Conservation (phyloP, 176 grass and related monocot species). For the Triticum monococcum region DNA sequence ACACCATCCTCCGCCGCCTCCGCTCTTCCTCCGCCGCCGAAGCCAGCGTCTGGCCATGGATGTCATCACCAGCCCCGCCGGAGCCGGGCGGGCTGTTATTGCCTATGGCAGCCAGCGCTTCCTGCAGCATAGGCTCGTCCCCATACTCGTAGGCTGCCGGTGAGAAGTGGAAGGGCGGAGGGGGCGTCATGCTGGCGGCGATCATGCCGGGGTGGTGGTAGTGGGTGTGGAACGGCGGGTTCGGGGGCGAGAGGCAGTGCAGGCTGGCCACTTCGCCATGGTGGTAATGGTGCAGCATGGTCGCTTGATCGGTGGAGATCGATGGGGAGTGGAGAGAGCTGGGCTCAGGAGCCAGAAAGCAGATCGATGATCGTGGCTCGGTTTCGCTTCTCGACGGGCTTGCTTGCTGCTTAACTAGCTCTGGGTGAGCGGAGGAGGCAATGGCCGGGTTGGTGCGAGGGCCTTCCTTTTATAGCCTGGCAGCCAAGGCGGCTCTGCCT, state of each 20-base stretch:
- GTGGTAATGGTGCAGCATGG: slow-evolving; percentile 50
- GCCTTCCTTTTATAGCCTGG: slow-evolving; percentile 65
- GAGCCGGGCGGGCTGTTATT: slow-evolving; percentile 42
- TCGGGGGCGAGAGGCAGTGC: slow-evolving; percentile 51
- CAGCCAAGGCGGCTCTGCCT: neutral
- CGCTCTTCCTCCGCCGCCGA: slow-evolving; percentile 52
- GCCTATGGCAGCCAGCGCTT: neutral
- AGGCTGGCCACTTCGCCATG: slow-evolving; percentile 73
- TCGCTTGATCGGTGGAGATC: neutral
- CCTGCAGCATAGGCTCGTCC: slow-evolving; percentile 29
- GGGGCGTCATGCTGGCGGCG: neutral
- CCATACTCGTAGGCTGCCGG: slow-evolving; percentile 33
- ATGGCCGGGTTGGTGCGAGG: slow-evolving; percentile 49
- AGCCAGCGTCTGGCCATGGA: slow-evolving; percentile 6
- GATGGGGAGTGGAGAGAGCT: neutral
- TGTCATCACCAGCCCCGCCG: slow-evolving; percentile 28
- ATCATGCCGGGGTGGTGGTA: slow-evolving; percentile 56
- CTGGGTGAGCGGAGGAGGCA: slow-evolving; percentile 46
- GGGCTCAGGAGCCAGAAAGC: neutral
- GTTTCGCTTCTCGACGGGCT: slow-evolving; percentile 5
- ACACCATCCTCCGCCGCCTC: slow-evolving; percentile 81
- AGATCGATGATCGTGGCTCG: neutral
- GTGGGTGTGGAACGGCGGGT: slow-evolving; percentile 57
- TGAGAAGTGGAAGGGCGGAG: slow-evolving; percentile 46
- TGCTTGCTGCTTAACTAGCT: slow-evolving; percentile 29